These are phyloP conservation scores for Saccharum spontaneum DNA, from an alignment of 176 grass and related monocot species.

Conservation along the genomic window DNA sequence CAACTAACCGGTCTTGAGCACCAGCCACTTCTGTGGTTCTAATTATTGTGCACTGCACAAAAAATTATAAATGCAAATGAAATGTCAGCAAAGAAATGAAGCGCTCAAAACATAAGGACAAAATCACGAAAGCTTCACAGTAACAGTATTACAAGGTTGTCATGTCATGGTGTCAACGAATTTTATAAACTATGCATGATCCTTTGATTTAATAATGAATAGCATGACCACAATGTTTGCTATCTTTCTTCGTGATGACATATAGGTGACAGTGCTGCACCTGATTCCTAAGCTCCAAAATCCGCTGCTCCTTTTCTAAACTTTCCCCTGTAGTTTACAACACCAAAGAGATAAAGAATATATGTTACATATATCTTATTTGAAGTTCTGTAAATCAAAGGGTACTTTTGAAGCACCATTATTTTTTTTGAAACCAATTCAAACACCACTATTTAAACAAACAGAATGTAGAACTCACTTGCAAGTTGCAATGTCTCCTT, in stretches of 20 bases:
- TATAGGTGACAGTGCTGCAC: slow-evolving; percentile 20
- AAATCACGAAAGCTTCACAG: not conserved
- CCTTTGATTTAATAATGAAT: not conserved
- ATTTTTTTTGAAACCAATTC: not conserved
- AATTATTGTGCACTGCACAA: slow-evolving; percentile 83
- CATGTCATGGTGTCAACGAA: not conserved
- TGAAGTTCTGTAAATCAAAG: not conserved
- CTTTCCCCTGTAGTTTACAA: slow-evolving; percentile 57
- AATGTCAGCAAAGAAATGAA: not conserved
- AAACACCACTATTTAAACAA: slow-evolving; percentile 1
- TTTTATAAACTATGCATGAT: not conserved
- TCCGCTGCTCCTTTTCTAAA: slow-evolving; percentile 82
- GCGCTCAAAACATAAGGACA: not conserved
- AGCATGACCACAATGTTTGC: not conserved
- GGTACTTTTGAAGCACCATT: not conserved
- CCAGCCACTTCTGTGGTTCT: slow-evolving; percentile 80
- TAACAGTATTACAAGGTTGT: not conserved
- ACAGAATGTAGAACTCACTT: slow-evolving; percentile 62
- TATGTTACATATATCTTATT: not conserved
- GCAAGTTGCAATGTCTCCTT: slow-evolving; percentile 88
- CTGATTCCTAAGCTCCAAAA: slow-evolving; percentile 88
- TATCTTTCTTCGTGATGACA: not conserved
- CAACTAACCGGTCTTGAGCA: slow-evolving; percentile 75
- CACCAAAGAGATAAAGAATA: not conserved
- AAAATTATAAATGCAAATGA: slow-evolving; percentile 9